Conservation (phyloP, 1,284 basidiomycete genomes). For the Malassezia dermatis region DNA sequence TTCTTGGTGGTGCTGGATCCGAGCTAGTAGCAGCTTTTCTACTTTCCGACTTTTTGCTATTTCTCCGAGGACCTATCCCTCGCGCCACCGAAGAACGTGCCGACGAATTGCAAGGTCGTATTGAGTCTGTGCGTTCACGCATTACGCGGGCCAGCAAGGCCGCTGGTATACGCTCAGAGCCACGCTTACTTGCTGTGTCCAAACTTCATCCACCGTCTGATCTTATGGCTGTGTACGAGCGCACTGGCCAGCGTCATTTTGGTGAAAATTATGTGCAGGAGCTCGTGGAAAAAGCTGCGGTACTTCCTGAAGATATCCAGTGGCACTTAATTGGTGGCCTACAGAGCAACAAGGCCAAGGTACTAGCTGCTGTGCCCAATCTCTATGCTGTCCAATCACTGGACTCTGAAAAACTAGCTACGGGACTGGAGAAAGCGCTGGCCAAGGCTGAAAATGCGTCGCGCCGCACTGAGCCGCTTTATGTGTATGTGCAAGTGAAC, state of each 20-base stretch:
- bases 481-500: constrained; percentile 83
- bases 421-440: constrained; percentile 68
- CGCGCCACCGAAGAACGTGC: constrained; percentile 2
- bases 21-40: constrained; percentile 92
- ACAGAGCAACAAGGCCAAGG: constrained; percentile 90
- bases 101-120: background rate
- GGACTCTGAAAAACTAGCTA: constrained; percentile 74
- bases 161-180: constrained; percentile 15
- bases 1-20: constrained; percentile 83
- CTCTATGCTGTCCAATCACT: constrained; percentile 80
- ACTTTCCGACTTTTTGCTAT: constrained; percentile 68
- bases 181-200: constrained; percentile 74
- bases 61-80: constrained; percentile 12
- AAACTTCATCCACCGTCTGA: constrained; percentile 86
- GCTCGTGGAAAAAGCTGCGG: constrained; percentile 61
- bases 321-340: constrained; percentile 97
- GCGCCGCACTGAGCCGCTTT: constrained; percentile 53
- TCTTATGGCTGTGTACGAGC: constrained; percentile 56
- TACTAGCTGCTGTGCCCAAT: constrained; percentile 85
- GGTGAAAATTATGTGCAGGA: constrained; percentile 98
- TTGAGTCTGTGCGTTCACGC: background rate
- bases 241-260: constrained; percentile 69
- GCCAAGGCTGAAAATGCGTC: constrained; percentile 50
- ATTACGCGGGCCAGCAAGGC: background rate
- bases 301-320: constrained; percentile 49